Evolutionary conservation across 1,139 yeast genomes (phyloP).

Genomic region (Ogataea hybrid): DNA sequence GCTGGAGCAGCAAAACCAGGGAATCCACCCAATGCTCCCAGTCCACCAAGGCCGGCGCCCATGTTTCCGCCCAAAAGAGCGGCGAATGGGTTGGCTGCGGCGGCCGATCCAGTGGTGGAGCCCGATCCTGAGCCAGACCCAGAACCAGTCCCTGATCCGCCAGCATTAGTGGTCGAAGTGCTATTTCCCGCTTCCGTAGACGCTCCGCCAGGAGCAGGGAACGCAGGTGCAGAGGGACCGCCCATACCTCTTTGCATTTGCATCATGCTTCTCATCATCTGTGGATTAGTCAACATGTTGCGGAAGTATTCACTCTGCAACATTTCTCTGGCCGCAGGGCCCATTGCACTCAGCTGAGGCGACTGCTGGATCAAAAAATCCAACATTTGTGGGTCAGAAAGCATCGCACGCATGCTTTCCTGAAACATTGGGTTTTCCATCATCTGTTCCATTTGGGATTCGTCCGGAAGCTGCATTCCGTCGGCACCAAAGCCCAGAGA

Average conservation of each 20-base stretch:
- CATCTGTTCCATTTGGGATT: too few relatives aligned
- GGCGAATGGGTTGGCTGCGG: constrained; percentile 54
- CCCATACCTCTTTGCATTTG: constrained; percentile 56
- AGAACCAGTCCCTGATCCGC: background rate
- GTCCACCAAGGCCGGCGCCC: constrained; percentile 18
- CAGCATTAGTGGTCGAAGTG: background rate
- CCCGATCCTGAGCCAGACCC: background rate
- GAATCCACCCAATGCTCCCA: constrained; percentile 29
- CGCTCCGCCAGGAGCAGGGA: constrained; percentile 24
- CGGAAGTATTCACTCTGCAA: constrained; percentile 82
- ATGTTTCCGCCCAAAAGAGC: constrained; percentile 34
- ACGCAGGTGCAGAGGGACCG: constrained; percentile 30
- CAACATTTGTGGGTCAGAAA: too few relatives aligned
- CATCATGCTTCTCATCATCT: constrained; percentile 80
- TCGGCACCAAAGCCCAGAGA: too few relatives aligned
- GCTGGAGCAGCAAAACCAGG: constrained; percentile 43
- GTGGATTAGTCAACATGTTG: constrained; percentile 83
- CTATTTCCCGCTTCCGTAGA: constrained; percentile 16
- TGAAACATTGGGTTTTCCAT: too few relatives aligned
- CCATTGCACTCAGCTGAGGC: too few relatives aligned
- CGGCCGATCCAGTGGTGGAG: constrained; percentile 10
- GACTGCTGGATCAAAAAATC: too few relatives aligned
- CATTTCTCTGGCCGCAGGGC: constrained; percentile 86
- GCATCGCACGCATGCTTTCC: too few relatives aligned
- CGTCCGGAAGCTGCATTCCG: too few relatives aligned